These are phyloP conservation scores for Naganishia antarctica DNA, from an alignment of 768 basidiomycete species.

Conservation along the genomic window DNA sequence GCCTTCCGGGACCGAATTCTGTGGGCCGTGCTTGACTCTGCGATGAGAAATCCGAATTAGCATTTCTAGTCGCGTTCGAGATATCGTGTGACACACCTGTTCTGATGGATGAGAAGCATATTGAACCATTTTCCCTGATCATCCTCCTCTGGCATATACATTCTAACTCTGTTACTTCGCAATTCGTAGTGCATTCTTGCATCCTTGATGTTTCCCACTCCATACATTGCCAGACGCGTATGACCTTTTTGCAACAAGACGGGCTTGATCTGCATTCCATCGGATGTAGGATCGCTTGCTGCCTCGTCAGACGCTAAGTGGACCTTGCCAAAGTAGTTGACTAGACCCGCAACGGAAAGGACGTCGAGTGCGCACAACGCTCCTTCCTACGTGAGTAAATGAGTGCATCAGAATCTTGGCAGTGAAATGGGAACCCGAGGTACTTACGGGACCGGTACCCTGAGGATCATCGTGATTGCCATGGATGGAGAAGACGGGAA, in stretches of 20 bases:
- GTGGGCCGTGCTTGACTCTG: slow-evolving; percentile 90
- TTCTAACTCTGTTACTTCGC: slow-evolving; percentile 82
- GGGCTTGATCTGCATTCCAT: slow-evolving; percentile 79
- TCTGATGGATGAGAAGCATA: slow-evolving; percentile 87
- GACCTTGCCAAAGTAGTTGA: slow-evolving; percentile 98
- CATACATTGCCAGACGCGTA: slow-evolving; percentile 84
- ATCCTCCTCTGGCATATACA: slow-evolving; percentile 85
- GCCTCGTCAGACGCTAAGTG: slow-evolving; percentile 70
- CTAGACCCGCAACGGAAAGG: slow-evolving; percentile 82
- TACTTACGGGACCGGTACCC: slow-evolving; percentile 78
- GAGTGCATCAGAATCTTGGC: not conserved
- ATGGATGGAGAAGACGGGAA: slow-evolving; percentile 98
- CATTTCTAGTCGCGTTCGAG: slow-evolving; percentile 10
- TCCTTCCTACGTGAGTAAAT: slow-evolving; percentile 63
- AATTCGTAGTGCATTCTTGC: slow-evolving; percentile 94
- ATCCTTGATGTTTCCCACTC: slow-evolving; percentile 94
- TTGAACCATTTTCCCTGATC: slow-evolving; percentile 83
- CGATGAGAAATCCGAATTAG: not conserved
- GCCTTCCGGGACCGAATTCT: slow-evolving; percentile 89
- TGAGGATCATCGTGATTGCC: slow-evolving; percentile 99
- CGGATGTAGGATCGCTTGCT: slow-evolving; percentile 52
- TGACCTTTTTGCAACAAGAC: slow-evolving; percentile 84
- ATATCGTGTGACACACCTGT: slow-evolving; percentile 60
- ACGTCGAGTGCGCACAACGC: slow-evolving; percentile 93
- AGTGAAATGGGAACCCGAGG: not conserved